Percentiles rank a stretch among this genome's conserved stretches.
Conservation (phyloP, 1,284 basidiomycete species). For the Lignosus rhinocerotis region DNA sequence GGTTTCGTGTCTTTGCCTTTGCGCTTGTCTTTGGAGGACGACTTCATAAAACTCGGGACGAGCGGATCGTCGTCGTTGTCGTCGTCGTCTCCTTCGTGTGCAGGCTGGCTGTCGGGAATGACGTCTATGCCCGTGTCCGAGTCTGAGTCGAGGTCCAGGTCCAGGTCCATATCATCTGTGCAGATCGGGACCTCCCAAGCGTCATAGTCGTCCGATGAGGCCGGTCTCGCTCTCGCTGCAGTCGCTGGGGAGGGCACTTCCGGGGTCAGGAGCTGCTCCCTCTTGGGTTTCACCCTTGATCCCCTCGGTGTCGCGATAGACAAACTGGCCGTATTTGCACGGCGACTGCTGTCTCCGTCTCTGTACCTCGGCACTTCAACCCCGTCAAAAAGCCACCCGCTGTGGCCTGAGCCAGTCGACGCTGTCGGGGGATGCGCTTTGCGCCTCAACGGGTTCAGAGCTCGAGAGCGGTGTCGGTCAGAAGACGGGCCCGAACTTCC, state of each 20-base stretch:
- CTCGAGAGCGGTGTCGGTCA: not conserved
- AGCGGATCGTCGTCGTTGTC: conserved; percentile 12
- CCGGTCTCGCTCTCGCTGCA: not conserved
- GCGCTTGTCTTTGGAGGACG: not conserved
- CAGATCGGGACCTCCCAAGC: conserved; percentile 19
- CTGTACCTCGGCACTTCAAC: conserved; percentile 2
- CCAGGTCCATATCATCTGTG: not conserved
- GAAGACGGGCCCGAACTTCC: not conserved
- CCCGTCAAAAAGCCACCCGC: conserved; percentile 5
- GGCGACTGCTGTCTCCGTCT: not conserved
- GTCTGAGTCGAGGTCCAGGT: not conserved
- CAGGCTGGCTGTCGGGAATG: conserved; percentile 17
- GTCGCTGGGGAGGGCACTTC: conserved; percentile 1
- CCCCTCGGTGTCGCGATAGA: not conserved
- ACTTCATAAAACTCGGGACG: conserved; percentile 17
- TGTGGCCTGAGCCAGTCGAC: not conserved
- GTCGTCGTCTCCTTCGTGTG: not conserved
- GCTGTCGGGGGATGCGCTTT: not conserved
- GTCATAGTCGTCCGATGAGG: conserved; percentile 19
- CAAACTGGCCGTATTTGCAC: not conserved
- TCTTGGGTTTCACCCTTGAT: not conserved
- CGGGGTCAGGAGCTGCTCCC: not conserved
- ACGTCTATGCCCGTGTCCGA: conserved; percentile 1
- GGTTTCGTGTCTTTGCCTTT: not conserved
- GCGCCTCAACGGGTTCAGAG: not conserved